phyloP scores from a whole-genome alignment of 441 rosid species.

The Gossypium gossypioides region DNA sequence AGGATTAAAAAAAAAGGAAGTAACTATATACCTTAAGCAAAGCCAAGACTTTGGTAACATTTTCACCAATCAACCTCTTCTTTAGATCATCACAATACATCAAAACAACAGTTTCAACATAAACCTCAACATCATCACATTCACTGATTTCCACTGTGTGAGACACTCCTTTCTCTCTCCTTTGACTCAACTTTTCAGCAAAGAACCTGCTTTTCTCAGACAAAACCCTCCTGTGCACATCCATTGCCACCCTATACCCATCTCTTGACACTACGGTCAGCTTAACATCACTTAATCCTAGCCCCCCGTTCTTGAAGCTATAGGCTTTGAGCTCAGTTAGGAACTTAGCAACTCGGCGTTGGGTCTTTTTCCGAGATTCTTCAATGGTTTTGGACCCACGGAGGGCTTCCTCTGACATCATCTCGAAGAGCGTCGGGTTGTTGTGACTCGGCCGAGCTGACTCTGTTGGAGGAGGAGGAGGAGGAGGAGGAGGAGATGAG shows the following conservation, averaged over 20 bases:
- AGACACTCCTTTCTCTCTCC: constrained; percentile 51
- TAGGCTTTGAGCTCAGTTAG: constrained; percentile 40
- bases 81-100: constrained; percentile 76
- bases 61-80: constrained; percentile 60
- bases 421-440: constrained; percentile 68
- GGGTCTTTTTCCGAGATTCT: constrained; percentile 36
- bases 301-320: constrained; percentile 21
- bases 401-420: constrained; percentile 76
- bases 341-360: constrained; percentile 46
- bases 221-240: constrained; percentile 63
- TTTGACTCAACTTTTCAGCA: constrained; percentile 50
- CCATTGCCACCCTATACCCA: constrained; percentile 56
- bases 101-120: constrained; percentile 74
- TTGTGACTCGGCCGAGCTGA: constrained; percentile 27
- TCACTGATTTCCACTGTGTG: constrained; percentile 90
- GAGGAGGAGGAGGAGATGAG: constrained; percentile 30
- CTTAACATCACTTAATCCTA: constrained; percentile 61
- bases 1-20: neutral
- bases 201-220: constrained; percentile 70
- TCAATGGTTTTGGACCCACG: constrained; percentile 34
- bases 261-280: constrained; percentile 67
- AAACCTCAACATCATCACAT: constrained; percentile 82
- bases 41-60: constrained; percentile 58
- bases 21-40: constrained; percentile 59
- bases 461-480: constrained; percentile 22